These are phyloP conservation scores for Maudiozyma serrabonitensis DNA, from an alignment of 805 yeast species.

Conservation along the genomic window DNA sequence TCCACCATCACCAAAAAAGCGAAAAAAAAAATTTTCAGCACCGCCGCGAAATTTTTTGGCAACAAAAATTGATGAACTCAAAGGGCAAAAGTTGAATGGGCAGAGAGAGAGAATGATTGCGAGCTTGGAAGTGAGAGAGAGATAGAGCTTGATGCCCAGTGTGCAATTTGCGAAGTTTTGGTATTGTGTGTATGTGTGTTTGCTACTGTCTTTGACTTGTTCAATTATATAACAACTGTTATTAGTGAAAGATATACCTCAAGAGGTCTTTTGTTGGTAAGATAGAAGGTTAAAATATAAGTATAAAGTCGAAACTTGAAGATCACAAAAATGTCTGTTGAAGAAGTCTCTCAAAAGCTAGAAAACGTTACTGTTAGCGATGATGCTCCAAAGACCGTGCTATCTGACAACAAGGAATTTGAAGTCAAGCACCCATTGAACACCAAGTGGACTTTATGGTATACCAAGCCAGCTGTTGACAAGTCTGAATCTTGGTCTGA, in stretches of 20 bases:
- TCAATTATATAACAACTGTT: no score
- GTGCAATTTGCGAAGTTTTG: no score
- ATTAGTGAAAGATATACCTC: no score
- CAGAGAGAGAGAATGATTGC: no score
- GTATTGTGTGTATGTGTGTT: no score
- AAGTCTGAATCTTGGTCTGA: conserved; percentile 83
- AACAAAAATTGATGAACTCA: no score
- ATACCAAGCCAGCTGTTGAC: conserved; percentile 83
- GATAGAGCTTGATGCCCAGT: no score
- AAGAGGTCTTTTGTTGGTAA: not conserved
- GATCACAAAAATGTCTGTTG: conserved; percentile 24
- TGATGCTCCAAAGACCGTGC: conserved; percentile 23
- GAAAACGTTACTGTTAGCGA: conserved; percentile 19
- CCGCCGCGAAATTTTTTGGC: no score
- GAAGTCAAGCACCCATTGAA: conserved; percentile 68
- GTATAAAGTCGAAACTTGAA: not conserved
- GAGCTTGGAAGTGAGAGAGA: no score
- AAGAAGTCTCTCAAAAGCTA: conserved; percentile 28
- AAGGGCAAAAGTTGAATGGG: no score
- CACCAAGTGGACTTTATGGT: conserved; percentile 94
- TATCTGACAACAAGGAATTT: conserved; percentile 23
- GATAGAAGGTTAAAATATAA: not conserved
- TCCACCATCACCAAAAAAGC: not conserved
- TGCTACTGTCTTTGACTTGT: no score
- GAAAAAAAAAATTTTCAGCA: not conserved